phyloP scores from a whole-genome alignment of 495 filamentous ascomycete species.

The Apodospora peruviana region DNA sequence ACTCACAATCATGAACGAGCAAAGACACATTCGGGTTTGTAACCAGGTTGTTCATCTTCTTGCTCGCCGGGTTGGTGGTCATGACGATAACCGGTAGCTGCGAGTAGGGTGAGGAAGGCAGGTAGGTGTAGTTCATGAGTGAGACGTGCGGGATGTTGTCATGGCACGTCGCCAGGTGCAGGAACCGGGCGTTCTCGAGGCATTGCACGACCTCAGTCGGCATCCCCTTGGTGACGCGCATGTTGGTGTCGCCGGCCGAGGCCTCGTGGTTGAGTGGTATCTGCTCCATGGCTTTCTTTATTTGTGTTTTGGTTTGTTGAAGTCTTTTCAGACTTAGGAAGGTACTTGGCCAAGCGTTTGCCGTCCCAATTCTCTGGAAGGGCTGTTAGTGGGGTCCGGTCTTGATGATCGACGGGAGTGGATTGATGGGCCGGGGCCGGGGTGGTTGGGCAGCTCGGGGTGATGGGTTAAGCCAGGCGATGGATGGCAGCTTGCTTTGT shows the following conservation, averaged over 20 bases:
- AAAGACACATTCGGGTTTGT: slow-evolving; percentile 86
- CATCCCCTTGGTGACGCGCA: slow-evolving; percentile 59
- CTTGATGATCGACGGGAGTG: too few relatives aligned
- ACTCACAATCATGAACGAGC: slow-evolving; percentile 87
- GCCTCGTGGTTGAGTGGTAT: slow-evolving; percentile 69
- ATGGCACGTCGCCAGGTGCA: slow-evolving; percentile 88
- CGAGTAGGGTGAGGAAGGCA: slow-evolving; percentile 73
- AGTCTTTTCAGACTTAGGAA: too few relatives aligned
- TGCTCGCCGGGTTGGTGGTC: slow-evolving; percentile 84
- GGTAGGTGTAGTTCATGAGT: slow-evolving; percentile 99
- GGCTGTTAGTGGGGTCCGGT: too few relatives aligned
- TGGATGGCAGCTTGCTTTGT: background rate
- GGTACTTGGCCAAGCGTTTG: too few relatives aligned
- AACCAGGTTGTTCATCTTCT: slow-evolving; percentile 82
- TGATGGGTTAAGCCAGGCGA: too few relatives aligned
- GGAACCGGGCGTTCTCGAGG: slow-evolving; percentile 91
- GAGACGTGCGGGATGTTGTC: slow-evolving; percentile 84
- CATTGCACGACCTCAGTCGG: slow-evolving; percentile 83
- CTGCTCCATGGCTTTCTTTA: slow-evolving; percentile 40
- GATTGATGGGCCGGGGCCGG: too few relatives aligned
- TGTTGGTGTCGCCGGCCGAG: slow-evolving; percentile 65
- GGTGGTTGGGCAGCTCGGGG: too few relatives aligned
- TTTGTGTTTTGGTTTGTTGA: too few relatives aligned
- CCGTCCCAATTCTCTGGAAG: too few relatives aligned
- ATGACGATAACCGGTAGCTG: slow-evolving; percentile 76